Evolutionary conservation across 2,329 filamentous ascomycete species (phyloP).

Genomic region (Laburnicola sp.): DNA sequence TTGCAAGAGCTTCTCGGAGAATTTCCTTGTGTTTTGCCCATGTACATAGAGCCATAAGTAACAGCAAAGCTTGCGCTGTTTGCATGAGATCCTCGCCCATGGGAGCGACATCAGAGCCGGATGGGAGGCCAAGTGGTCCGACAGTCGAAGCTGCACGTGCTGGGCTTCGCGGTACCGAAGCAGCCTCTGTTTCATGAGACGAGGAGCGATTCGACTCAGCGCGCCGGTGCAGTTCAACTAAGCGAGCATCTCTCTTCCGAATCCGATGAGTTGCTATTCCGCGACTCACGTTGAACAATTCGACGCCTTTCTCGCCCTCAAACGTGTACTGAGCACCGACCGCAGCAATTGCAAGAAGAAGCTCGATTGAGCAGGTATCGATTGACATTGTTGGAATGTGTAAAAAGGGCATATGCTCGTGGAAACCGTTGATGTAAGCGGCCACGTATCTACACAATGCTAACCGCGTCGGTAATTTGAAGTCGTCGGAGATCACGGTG

Average conservation of each 20-base stretch:
- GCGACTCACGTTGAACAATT: slow-evolving; percentile 61
- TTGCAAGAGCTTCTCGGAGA: slow-evolving; percentile 59
- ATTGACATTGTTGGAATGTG: slow-evolving; percentile 69
- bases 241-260: slow-evolving; percentile 53
- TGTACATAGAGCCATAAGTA: slow-evolving; percentile 64
- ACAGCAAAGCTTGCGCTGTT: slow-evolving; percentile 65
- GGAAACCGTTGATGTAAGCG: slow-evolving; percentile 70
- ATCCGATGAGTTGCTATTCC: slow-evolving; percentile 58
- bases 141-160: slow-evolving; percentile 22
- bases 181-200: slow-evolving; percentile 19
- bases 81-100: slow-evolving; percentile 55
- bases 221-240: slow-evolving; percentile 35
- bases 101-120: slow-evolving; percentile 20
- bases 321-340: slow-evolving; percentile 68
- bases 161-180: slow-evolving; percentile 20
- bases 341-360: slow-evolving; percentile 68
- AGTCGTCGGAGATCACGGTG: slow-evolving; percentile 62
- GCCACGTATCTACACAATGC: slow-evolving; percentile 70
- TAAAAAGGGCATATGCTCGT: slow-evolving; percentile 63
- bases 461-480: slow-evolving; percentile 69
- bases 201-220: slow-evolving; percentile 26
- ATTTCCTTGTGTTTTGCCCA: slow-evolving; percentile 63
- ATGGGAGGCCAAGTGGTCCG: slow-evolving; percentile 33
- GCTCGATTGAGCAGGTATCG: slow-evolving; percentile 67
- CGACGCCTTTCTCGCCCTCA: slow-evolving; percentile 55